Evolutionary conservation across 75 land plant genomes (phyloP).

Genomic region (Ceratopteris richardii): DNA sequence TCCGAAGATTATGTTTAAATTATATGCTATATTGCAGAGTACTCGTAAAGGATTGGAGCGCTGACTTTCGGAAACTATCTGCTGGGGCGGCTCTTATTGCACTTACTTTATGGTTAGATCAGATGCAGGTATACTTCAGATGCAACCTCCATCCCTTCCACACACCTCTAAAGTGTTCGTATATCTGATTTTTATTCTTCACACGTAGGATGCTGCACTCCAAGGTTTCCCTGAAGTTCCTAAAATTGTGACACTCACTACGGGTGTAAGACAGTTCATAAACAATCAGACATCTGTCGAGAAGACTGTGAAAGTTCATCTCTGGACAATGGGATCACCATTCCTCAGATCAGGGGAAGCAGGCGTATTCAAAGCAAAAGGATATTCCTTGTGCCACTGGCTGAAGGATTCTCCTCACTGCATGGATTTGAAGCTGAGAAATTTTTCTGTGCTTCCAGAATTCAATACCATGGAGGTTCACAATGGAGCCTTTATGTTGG

Average conservation of each 20-base stretch:
- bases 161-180: not conserved
- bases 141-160: not conserved
- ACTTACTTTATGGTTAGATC: conserved; percentile 86
- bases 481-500: conserved; percentile 79
- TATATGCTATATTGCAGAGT: conserved; percentile 43
- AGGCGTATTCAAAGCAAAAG: conserved; percentile 73
- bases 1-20: too few relatives aligned
- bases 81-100: conserved; percentile 95
- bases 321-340: conserved; percentile 98
- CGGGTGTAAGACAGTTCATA: conserved; percentile 55
- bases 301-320: conserved; percentile 75
- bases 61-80: conserved; percentile 89
- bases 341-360: conserved; percentile 66
- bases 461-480: conserved; percentile 71
- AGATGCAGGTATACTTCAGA: conserved; percentile 93
- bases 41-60: conserved; percentile 82
- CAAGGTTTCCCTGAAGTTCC: conserved; percentile 85
- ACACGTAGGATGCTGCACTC: conserved; percentile 75
- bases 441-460: conserved; percentile 52
- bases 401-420: conserved; percentile 93
- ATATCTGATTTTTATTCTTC: not conserved
- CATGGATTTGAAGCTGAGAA: conserved; percentile 77
- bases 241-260: conserved; percentile 66
- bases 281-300: conserved; percentile 55
- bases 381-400: conserved; percentile 86